Evolutionary conservation across 148 eudicot genomes (phyloP).

Genomic region (Euryodendron excelsum): DNA sequence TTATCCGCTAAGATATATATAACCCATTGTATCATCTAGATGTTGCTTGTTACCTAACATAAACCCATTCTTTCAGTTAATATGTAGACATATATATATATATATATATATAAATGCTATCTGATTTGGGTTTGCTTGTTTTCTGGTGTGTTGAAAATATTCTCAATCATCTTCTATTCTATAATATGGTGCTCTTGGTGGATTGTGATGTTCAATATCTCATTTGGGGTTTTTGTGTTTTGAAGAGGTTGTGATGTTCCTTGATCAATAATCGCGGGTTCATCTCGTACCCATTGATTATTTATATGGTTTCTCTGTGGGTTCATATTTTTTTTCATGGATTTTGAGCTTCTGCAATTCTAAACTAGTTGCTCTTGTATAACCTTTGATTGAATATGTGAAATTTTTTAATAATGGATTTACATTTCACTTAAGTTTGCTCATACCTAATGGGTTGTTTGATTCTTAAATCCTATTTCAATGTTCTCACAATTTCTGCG

Average conservation of each 20-base stretch:
- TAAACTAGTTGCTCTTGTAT: background rate
- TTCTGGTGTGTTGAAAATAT: too few species aligned
- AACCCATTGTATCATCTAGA: background rate
- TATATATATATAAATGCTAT: too few species aligned
- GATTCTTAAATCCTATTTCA: background rate
- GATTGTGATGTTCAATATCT: too few species aligned
- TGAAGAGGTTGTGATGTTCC: too few species aligned
- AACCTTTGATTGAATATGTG: background rate
- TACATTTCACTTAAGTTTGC: background rate
- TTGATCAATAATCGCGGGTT: background rate
- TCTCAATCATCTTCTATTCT: too few species aligned
- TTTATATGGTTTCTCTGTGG: background rate
- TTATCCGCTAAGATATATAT: background rate
- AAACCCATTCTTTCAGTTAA: too few species aligned
- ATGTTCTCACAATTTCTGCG: background rate
- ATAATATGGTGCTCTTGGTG: too few species aligned
- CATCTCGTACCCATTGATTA: too few species aligned
- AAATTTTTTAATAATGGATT: background rate
- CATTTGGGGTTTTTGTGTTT: too few species aligned
- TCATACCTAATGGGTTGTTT: background rate
- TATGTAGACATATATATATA: too few species aligned
- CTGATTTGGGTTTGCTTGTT: too few species aligned
- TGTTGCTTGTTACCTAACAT: too few species aligned
- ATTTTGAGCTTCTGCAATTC: background rate
- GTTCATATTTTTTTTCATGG: background rate